Evolutionary conservation across 1,284 basidiomycete genomes (phyloP).

Genomic region (Ustanciosporium gigantosporum): DNA sequence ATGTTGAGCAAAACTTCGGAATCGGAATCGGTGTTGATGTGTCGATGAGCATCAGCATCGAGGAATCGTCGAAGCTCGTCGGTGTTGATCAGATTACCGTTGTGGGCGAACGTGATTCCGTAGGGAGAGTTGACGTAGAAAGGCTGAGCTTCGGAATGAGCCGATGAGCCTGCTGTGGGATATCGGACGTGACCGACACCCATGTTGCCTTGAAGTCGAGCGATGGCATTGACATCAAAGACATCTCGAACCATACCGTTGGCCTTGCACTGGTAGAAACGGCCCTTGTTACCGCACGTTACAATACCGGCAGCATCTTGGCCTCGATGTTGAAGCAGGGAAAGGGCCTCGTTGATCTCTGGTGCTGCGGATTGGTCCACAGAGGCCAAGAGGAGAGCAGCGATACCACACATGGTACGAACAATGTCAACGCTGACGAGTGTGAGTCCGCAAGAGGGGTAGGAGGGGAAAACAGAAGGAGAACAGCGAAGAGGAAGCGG

Average conservation of each 20-base stretch:
- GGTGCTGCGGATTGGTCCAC: slow-evolving; percentile 43
- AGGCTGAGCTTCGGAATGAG: slow-evolving; percentile 95
- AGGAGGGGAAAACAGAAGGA: not conserved
- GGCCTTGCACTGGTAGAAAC: slow-evolving; percentile 98
- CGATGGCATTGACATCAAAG: slow-evolving; percentile 80
- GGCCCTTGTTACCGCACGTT: slow-evolving; percentile 90
- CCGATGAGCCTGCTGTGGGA: slow-evolving; percentile 95
- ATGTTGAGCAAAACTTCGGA: slow-evolving; percentile 96
- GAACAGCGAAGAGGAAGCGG: too few relatives aligned
- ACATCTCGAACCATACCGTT: slow-evolving; percentile 99
- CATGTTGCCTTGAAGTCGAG: slow-evolving; percentile 86
- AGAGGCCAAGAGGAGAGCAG: slow-evolving; percentile 54
- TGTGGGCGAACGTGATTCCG: slow-evolving; percentile 97
- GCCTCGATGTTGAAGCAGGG: slow-evolving; percentile 65
- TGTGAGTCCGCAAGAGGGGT: not conserved
- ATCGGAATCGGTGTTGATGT: slow-evolving; percentile 98
- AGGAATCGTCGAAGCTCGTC: slow-evolving; percentile 81
- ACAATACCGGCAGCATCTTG: slow-evolving; percentile 99
- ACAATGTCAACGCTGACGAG: too few relatives aligned
- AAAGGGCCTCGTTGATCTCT: slow-evolving; percentile 61
- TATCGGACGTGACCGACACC: slow-evolving; percentile 87
- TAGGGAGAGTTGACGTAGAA: slow-evolving; percentile 99
- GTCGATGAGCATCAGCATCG: slow-evolving; percentile 93
- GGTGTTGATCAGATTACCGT: slow-evolving; percentile 98
- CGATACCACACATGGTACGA: slow-evolving; percentile 59